Evolutionary conservation across 345 rosid species (phyloP), one percentile per base, ranked within the genome.

Genomic region (Jatropha curcas): DNA sequence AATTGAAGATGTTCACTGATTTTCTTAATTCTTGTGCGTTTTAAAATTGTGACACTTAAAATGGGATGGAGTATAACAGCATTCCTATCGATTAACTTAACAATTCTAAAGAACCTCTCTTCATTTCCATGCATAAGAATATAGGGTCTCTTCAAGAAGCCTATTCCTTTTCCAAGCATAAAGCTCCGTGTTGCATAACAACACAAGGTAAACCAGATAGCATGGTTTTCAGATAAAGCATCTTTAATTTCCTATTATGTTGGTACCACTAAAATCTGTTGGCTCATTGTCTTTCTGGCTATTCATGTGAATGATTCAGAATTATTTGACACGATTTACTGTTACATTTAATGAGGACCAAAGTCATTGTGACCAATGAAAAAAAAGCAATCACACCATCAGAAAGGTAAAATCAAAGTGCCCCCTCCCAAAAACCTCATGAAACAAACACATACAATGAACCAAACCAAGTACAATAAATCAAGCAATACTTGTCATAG

Each of bases 51-150:
- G n/a, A n/a, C n/a, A n/a, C n/a, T n/a, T n/a, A n/a, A n/a, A n/a
- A n/a, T n/a, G n/a, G n/a, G n/a, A n/a, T n/a, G n/a, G n/a, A n/a
- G 4, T 65, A 10, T 35, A 45, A 13, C n/a, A 28, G 17, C 41
- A 17, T 17, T 17, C 13, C 2, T 17, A 6, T 10, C 20, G 33
- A 28, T 50, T 30, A 20, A 58, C 30, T 30, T 25, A 45, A 59
- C 27, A 59, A 70, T 25, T 30, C 16, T 28, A 27, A 28, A 9
- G 4, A 4, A 66, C 20, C 56, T 66, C 57, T 16, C 13, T 9
- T 56, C 70, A 48, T 46, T 66, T 45, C 35, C 70, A 45, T 48
- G 56, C 41, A 34, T 48, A 48, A 19, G n/a, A 66, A 28, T 17
- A 5, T 31, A 45, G 5, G 17, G 4, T 22, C 34, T 37, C 41